Conservation (phyloP, 495 filamentous ascomycete species). For the Trichoderma parareesei region DNA sequence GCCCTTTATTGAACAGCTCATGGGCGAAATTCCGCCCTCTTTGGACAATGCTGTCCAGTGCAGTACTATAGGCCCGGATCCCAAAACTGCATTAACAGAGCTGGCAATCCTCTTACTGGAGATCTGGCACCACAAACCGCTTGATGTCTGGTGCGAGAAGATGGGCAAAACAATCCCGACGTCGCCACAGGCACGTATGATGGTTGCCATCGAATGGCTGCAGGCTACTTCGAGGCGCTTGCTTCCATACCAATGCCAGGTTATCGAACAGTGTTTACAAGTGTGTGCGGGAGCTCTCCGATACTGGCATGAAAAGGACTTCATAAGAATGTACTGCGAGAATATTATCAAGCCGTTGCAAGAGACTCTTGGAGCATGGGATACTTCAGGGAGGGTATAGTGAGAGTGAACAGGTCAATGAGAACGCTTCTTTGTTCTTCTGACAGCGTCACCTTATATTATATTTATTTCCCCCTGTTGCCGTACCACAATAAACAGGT, state of each 20-base stretch:
- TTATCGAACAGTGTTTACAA: constrained; percentile 12
- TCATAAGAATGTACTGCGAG: constrained; percentile 14
- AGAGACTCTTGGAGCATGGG: background rate
- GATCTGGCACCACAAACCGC: constrained; percentile 15
- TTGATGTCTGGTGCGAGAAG: background rate
- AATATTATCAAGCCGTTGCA: constrained; percentile 15
- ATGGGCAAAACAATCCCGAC: background rate
- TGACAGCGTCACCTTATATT: no score
- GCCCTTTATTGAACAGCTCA: no score
- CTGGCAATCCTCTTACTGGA: constrained; percentile 15
- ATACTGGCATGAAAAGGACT: constrained; percentile 11
- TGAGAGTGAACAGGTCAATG: no score
- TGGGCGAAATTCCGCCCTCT: no score
- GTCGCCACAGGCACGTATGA: background rate
- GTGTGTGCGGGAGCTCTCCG: background rate
- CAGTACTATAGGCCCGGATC: background rate
- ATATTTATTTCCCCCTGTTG: no score
- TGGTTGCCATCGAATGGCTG: background rate
- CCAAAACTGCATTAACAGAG: constrained; percentile 12
- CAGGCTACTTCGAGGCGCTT: background rate
- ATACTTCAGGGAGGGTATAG: no score
- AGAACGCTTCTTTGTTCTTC: no score
- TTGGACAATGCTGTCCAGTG: background rate
- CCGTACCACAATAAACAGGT: no score
- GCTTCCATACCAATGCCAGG: background rate